Percentiles rank a stretch among this genome's conserved stretches.
phyloP scores from a whole-genome alignment of 192 early-diverging fungal genomes.

The Radiomyces spectabilis region DNA sequence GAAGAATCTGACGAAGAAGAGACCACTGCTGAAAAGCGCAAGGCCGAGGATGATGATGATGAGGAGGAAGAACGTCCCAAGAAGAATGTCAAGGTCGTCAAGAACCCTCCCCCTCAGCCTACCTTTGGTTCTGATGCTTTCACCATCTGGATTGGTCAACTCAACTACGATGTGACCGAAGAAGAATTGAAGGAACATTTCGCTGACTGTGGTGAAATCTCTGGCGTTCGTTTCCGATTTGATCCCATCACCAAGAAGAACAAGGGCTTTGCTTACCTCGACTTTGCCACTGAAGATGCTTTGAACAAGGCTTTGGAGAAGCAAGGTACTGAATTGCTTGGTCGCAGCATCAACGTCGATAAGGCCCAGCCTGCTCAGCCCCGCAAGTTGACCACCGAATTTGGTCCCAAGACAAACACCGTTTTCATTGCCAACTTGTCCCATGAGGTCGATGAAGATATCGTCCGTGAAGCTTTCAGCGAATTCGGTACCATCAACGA shows the following conservation, averaged over 20 bases:
- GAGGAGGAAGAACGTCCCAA: slow-evolving; percentile 28
- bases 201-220: slow-evolving; percentile 61
- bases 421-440: slow-evolving; percentile 79
- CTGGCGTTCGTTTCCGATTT: slow-evolving; percentile 47
- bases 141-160: slow-evolving; percentile 65
- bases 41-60: slow-evolving; percentile 26
- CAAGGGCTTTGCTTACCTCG: slow-evolving; percentile 88
- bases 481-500: slow-evolving; percentile 54
- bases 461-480: slow-evolving; percentile 45
- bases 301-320: slow-evolving; percentile 63
- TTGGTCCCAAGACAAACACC: slow-evolving; percentile 41
- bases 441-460: slow-evolving; percentile 56
- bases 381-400: slow-evolving; percentile 7
- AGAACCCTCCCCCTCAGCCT: no score
- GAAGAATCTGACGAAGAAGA: neutral
- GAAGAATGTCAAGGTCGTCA: slow-evolving; percentile 49
- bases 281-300: slow-evolving; percentile 60
- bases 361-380: slow-evolving; percentile 45
- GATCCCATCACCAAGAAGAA: slow-evolving; percentile 64
- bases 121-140: slow-evolving; percentile 17
- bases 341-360: slow-evolving; percentile 76
- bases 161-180: slow-evolving; percentile 64
- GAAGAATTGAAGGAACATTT: slow-evolving; percentile 58
- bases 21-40: slow-evolving; percentile 10
- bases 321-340: slow-evolving; percentile 70